Evolutionary conservation across 163 green algal genomes (phyloP).

Genomic region (Scenedesmus sp.): DNA sequence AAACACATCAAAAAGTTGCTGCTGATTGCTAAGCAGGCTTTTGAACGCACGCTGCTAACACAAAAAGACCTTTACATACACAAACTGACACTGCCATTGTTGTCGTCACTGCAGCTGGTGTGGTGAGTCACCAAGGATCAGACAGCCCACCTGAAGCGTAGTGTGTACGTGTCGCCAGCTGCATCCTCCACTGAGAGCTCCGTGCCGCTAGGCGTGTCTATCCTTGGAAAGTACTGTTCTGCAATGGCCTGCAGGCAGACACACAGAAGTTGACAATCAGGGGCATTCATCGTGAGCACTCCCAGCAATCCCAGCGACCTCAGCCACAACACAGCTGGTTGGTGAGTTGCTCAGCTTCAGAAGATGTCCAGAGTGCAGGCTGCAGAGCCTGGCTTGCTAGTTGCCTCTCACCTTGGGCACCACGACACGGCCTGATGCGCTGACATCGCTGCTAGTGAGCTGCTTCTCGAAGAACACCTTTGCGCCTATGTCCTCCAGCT

Average conservation of each 20-base stretch:
- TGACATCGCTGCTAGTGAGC: slow-evolving; percentile 84
- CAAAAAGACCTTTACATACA: not conserved
- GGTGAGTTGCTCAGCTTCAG: not conserved
- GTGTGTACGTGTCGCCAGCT: slow-evolving; percentile 72
- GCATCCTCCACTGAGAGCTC: slow-evolving; percentile 69
- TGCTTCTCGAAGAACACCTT: slow-evolving; percentile 88
- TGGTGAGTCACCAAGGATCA: not conserved
- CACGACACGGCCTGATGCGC: slow-evolving; percentile 80
- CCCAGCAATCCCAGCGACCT: not conserved
- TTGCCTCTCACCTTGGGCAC: slow-evolving; percentile 82
- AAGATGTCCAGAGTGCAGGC: not conserved
- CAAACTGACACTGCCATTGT: not conserved
- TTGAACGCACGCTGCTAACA: not conserved
- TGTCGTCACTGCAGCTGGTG: not conserved
- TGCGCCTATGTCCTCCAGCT: slow-evolving; percentile 60
- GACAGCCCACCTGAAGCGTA: slow-evolving; percentile 68
- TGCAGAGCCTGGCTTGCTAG: slow-evolving; percentile 8
- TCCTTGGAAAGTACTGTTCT: slow-evolving; percentile 75
- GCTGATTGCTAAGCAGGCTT: not conserved
- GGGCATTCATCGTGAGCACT: not conserved
- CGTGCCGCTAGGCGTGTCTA: slow-evolving; percentile 69
- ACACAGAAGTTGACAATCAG: not conserved
- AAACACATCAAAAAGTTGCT: slow-evolving; percentile 3
- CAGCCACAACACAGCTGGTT: not conserved
- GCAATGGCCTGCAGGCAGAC: slow-evolving; percentile 67